phyloP scores from a whole-genome alignment of 108 stramenopile species.

The Fistulifera pelliculosa region DNA sequence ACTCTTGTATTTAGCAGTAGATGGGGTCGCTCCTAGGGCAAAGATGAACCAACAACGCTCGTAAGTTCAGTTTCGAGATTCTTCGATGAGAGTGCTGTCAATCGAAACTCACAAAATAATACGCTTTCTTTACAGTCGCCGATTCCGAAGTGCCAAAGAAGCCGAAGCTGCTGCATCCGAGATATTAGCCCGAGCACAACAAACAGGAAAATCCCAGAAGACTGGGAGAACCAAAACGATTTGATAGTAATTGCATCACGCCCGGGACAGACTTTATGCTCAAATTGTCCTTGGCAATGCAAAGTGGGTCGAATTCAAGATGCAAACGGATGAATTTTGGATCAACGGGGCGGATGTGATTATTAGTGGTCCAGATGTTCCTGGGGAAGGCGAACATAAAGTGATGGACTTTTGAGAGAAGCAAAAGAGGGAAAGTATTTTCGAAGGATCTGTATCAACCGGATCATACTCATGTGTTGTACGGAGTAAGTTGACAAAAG shows the following conservation, averaged over 20 bases:
- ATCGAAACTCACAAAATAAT: no score
- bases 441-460: constrained; percentile 33
- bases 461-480: constrained; percentile 84
- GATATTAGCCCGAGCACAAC: constrained; percentile 60
- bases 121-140: constrained; percentile 23
- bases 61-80: no score
- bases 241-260: constrained; percentile 99
- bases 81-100: no score
- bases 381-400: constrained; percentile 98
- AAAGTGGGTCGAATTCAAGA: constrained; percentile 89
- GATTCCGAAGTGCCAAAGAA: constrained; percentile 93
- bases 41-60: constrained; percentile 99
- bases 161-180: constrained; percentile 80
- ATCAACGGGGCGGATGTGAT: constrained; percentile 81
- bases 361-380: constrained; percentile 95
- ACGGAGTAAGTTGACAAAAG: constrained; percentile 55
- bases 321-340: constrained; percentile 92
- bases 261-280: constrained; percentile 99
- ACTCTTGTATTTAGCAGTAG: constrained; percentile 93
- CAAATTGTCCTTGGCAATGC: constrained; percentile 81
- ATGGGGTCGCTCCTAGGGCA: constrained; percentile 98
- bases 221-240: constrained; percentile 21
- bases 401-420: constrained; percentile 92
- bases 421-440: constrained; percentile 24
- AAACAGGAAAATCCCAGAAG: constrained; percentile 10